Evolutionary conservation across 2,329 filamentous ascomycete genomes (phyloP).

Genomic region (Microcera coccophila): DNA sequence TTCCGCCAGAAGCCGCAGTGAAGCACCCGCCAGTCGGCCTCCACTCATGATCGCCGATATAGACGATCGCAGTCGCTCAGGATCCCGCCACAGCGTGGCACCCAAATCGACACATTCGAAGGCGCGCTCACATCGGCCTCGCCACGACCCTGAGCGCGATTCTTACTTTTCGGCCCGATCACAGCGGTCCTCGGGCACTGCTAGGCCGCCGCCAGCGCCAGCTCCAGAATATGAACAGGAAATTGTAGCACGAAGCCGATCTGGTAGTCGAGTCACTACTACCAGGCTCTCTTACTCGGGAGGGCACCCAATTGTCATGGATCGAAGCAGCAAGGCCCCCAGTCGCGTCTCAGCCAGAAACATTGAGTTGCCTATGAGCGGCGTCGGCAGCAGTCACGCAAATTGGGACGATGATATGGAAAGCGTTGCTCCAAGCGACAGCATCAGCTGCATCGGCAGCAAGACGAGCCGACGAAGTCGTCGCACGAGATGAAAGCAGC

Average conservation of each 20-base stretch:
- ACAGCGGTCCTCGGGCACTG: constrained; percentile 23
- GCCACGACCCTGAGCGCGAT: constrained; percentile 36
- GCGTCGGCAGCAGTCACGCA: constrained; percentile 38
- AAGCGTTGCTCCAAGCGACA: constrained; percentile 58
- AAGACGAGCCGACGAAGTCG: constrained; percentile 26
- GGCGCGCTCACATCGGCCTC: constrained; percentile 19
- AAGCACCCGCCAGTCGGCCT: constrained; percentile 32
- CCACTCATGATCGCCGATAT: constrained; percentile 40
- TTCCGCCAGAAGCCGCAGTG: constrained; percentile 40
- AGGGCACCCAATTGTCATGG: constrained; percentile 13
- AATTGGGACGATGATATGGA: constrained; percentile 47
- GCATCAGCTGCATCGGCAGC: constrained; percentile 57
- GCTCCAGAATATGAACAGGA: constrained; percentile 20
- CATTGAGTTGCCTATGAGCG: constrained; percentile 40
- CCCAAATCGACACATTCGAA: constrained; percentile 26
- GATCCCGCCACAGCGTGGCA: constrained; percentile 32
- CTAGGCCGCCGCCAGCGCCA: constrained; percentile 17
- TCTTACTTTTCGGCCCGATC: constrained; percentile 43
- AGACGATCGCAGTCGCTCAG: constrained; percentile 40
- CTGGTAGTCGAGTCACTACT: constrained; percentile 25
- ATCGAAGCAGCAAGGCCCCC: constrained; percentile 21
- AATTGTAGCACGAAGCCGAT: constrained; percentile 29
- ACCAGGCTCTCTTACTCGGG: constrained; percentile 17
- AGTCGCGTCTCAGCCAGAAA: constrained; percentile 32
- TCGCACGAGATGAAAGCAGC: constrained; percentile 22